Conservation (phyloP, 345 rosid genomes). For the Sonneratia caseolaris region DNA sequence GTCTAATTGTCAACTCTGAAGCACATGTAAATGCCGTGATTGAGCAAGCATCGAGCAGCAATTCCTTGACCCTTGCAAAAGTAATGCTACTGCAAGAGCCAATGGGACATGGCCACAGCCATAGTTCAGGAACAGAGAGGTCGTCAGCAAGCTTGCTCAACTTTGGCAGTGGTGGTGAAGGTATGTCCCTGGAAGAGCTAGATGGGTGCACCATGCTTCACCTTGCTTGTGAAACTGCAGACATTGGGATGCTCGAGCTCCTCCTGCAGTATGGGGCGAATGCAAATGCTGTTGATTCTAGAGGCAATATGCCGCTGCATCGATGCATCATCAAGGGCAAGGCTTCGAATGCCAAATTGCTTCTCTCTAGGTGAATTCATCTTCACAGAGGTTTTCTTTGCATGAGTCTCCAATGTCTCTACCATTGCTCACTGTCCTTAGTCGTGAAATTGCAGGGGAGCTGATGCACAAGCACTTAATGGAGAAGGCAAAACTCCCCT, state of each 20-base stretch:
- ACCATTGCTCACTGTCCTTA: background rate
- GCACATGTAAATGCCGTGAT: constrained; percentile 58
- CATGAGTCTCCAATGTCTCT: background rate
- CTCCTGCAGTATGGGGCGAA: constrained; percentile 89
- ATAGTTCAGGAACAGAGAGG: constrained; percentile 64
- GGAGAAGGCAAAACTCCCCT: constrained; percentile 57
- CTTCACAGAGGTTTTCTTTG: background rate
- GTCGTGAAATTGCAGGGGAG: constrained; percentile 57
- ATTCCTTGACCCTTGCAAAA: constrained; percentile 79
- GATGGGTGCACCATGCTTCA: constrained; percentile 83
- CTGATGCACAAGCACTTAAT: constrained; percentile 52
- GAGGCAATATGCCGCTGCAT: constrained; percentile 79
- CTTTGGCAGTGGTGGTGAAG: constrained; percentile 38
- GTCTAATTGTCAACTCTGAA: constrained; percentile 62
- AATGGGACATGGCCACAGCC: constrained; percentile 37
- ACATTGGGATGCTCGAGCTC: constrained; percentile 95
- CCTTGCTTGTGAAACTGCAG: constrained; percentile 93
- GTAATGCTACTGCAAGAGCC: constrained; percentile 76
- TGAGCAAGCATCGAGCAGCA: constrained; percentile 49
- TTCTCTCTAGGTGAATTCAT: constrained; percentile 56
- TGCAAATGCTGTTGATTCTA: constrained; percentile 61
- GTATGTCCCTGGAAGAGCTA: constrained; percentile 36
- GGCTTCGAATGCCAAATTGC: constrained; percentile 58
- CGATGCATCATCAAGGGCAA: constrained; percentile 59
- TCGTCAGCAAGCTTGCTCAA: constrained; percentile 52